A percentile compares a stretch with the other conserved stretches of the same genome.
Evolutionary conservation across 1,139 yeast species (phyloP).

Genomic region (Protomyces inouyei): DNA sequence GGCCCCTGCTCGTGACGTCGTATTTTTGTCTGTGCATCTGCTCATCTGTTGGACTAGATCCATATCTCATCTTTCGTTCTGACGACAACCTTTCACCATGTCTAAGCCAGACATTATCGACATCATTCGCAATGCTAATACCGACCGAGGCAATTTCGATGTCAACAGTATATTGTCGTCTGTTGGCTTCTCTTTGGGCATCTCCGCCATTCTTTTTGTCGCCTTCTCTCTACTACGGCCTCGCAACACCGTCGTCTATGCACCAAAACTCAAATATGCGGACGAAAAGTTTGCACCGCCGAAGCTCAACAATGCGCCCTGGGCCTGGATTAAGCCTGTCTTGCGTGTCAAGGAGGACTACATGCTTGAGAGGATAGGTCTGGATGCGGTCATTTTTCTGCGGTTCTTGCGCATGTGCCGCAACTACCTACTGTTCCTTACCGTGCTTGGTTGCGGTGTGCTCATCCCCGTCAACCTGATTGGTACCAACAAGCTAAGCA

Average conservation of each 20-base stretch:
- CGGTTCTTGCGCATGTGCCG: constrained; percentile 40
- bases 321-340: constrained; percentile 38
- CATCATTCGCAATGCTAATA: constrained; percentile 21
- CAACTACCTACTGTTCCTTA: constrained; percentile 38
- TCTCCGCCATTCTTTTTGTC: constrained; percentile 35
- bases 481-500: constrained; percentile 20
- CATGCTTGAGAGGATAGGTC: constrained; percentile 38
- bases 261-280: constrained; percentile 37
- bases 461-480: constrained; percentile 43
- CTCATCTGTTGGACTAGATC: too few relatives aligned
- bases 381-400: constrained; percentile 42
- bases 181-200: constrained; percentile 19
- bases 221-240: constrained; percentile 41
- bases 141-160: constrained; percentile 21
- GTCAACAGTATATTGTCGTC: constrained; percentile 23
- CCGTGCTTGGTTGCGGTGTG: constrained; percentile 39
- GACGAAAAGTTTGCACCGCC: constrained; percentile 33
- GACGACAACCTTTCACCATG: not conserved
- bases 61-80: not conserved
- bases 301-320: constrained; percentile 34
- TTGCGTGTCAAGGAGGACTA: constrained; percentile 36
- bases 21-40: too few relatives aligned
- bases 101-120: constrained; percentile 11
- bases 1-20: too few relatives aligned
- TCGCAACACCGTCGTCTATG: constrained; percentile 39